These are phyloP conservation scores for Nadsonia fulvescens DNA, from an alignment of 805 yeast species.

Conservation along the genomic window DNA sequence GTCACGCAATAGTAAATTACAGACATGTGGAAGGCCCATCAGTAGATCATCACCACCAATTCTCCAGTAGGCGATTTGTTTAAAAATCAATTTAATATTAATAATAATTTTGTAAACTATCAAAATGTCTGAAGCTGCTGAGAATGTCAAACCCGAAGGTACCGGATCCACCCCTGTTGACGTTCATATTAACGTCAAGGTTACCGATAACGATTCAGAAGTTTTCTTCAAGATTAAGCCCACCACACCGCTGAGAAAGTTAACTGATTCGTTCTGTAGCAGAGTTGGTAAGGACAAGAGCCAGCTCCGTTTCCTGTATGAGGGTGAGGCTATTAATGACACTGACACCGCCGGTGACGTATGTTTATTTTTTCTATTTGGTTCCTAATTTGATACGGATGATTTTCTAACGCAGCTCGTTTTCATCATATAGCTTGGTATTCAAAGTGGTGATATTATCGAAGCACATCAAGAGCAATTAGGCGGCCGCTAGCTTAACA, in stretches of 20 bases:
- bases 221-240: conserved; percentile 89
- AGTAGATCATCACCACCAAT: too few species aligned
- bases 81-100: too few species aligned
- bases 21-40: too few species aligned
- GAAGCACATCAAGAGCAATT: conserved; percentile 95
- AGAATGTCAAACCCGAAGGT: too few species aligned
- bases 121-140: too few species aligned
- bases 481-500: conserved; percentile 10
- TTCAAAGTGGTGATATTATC: conserved; percentile 90
- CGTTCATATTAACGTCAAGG: conserved; percentile 89
- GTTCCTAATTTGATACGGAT: not conserved
- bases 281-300: conserved; percentile 83
- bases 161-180: too few species aligned
- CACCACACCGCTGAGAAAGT: conserved; percentile 78
- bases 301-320: conserved; percentile 75
- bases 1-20: too few species aligned
- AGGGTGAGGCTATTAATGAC: conserved; percentile 77
- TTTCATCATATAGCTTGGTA: conserved; percentile 33
- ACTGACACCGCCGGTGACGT: conserved; percentile 79
- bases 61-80: too few species aligned
- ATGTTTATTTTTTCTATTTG: conserved; percentile 8
- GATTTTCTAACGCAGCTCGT: not conserved
- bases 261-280: conserved; percentile 96
- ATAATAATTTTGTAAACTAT: too few species aligned
- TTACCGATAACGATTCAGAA: conserved; percentile 84